These are phyloP conservation scores for Tremella yokohamensis DNA, from an alignment of 768 basidiomycete genomes.

Conservation along the genomic window DNA sequence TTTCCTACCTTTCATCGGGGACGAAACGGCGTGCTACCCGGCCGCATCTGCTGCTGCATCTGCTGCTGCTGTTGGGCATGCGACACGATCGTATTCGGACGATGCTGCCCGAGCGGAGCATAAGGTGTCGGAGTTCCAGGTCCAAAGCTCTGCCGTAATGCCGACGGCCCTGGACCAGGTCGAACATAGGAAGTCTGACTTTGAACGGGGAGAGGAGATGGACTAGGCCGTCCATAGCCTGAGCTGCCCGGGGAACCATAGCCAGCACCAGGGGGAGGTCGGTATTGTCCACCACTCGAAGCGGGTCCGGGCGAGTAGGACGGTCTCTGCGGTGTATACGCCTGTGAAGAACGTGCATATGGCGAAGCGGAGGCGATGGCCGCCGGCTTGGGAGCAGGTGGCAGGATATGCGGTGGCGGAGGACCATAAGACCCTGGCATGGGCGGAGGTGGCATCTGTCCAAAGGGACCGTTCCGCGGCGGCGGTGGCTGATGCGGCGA, in stretches of 20 bases:
- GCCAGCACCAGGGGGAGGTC: no score
- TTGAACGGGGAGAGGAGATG: not conserved
- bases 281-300: not conserved
- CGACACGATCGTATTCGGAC: not conserved
- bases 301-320: not conserved
- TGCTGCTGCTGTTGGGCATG: no score
- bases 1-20: not conserved
- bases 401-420: constrained; percentile 1
- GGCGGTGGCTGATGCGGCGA: constrained; percentile 18
- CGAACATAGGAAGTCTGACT: constrained; percentile 13
- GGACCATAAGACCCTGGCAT: not conserved
- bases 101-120: not conserved
- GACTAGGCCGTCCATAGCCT: no score
- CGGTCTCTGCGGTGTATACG: not conserved
- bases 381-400: not conserved
- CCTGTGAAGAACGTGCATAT: not conserved
- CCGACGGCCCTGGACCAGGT: constrained; percentile 29
- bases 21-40: not conserved
- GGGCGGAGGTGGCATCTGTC: not conserved
- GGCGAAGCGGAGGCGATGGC: not conserved
- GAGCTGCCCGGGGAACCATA: no score
- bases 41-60: not conserved
- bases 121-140: constrained; percentile 9
- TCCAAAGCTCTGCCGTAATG: constrained; percentile 37
- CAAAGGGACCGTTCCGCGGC: constrained; percentile 5